Conservation (phyloP, 306 rosid genomes). For the Dalbergia oliveri region DNA sequence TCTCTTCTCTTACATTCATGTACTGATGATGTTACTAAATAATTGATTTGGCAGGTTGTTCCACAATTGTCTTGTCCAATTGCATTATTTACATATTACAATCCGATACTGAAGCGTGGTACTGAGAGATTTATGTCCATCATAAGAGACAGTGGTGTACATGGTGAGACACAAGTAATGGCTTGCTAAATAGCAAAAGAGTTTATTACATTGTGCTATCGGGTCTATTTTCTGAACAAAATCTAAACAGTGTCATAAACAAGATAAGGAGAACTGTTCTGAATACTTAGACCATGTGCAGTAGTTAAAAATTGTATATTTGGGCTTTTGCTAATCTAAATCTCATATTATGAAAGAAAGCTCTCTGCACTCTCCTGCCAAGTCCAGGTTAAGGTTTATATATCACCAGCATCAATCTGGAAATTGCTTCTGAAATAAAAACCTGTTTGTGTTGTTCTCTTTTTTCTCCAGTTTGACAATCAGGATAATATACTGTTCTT, state of each 20-base stretch:
- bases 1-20: constrained; percentile 21
- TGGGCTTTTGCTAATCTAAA: constrained; percentile 26
- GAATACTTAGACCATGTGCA: constrained; percentile 18
- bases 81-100: constrained; percentile 87
- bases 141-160: constrained; percentile 73
- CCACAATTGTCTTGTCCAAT: constrained; percentile 88
- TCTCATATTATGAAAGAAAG: constrained; percentile 37
- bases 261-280: constrained; percentile 22
- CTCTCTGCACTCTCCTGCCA: constrained; percentile 28
- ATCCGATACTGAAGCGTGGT: constrained; percentile 93
- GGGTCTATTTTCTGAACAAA: constrained; percentile 6
- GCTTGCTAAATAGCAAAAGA: constrained; percentile 34
- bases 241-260: constrained; percentile 2
- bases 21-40: constrained; percentile 23
- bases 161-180: constrained; percentile 59
- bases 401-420: neutral
- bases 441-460: neutral
- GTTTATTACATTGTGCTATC: constrained; percentile 16
- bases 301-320: neutral
- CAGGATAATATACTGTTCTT: constrained; percentile 6
- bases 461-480: constrained; percentile 25
- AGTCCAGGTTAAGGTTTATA: constrained; percentile 24
- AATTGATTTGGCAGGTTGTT: constrained; percentile 69
- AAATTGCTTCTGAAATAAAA: constrained; percentile 7
- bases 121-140: constrained; percentile 74